Evolutionary conservation across 179 eudicot species (phyloP), one percentile per base, ranked within the genome.

Genomic region (Nepenthes alata): DNA sequence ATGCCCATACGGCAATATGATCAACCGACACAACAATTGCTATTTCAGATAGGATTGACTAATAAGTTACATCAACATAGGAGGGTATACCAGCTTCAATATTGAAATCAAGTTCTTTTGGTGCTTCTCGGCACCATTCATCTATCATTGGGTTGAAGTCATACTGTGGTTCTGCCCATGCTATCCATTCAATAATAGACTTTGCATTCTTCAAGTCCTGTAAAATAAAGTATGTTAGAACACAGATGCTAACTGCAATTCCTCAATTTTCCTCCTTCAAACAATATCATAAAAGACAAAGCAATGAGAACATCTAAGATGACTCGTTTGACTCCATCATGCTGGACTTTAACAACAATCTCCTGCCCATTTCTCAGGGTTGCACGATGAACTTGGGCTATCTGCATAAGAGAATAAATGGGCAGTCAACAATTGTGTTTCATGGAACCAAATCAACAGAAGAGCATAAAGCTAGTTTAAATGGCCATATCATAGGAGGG

Each of bases 361-460:
- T 94, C 95, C 70, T 75, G 79, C 62, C 96, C 96, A 75, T 85
- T 75, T 65, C 38, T 72, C 60, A 94, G 74, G 65, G 94, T 87
- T 54, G 99, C 99, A 70, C 98, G 95, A 81, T 94, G 99, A 77
- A 94, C 99, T 77, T 94, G 99, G 54, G 97, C 99, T 71, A 94
- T 90, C 99, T 94, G 81, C 75, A 69, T 5, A 66, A 64, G 51
- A 66, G 8, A 67, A 25, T n/a, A 58, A 36, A 63, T 48, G 59
- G 15, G 45, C 60, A 59, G 25, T 47, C 15, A 49, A 35, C 14
- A 58, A 5, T 35, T 36, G 3, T 10, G n/a, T 36, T 2, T 35
- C n/a, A 10, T 58, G 45, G 6, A 5, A 12, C 11, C 59, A 3
- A n/a, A 56, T 10, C 6, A 41, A 41, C 5, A 41, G 8, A 7